Evolutionary conservation across 257 asterid genomes (phyloP).

Genomic region (Scutellaria baicalensis): DNA sequence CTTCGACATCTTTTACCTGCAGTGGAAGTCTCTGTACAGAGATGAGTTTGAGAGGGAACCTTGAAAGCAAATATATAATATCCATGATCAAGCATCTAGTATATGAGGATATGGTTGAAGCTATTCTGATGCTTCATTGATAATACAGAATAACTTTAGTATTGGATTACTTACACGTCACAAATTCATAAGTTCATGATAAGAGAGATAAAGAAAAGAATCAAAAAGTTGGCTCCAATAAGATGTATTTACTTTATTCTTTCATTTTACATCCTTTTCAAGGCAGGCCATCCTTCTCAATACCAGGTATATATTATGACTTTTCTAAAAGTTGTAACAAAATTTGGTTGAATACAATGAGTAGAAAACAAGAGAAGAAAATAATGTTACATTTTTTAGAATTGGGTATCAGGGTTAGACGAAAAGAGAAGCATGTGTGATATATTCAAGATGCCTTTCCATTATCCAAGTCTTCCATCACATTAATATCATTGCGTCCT

Average conservation of each 20-base stretch:
- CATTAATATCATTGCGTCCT: conserved; percentile 58
- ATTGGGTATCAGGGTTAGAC: conserved; percentile 12
- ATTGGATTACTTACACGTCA: conserved; percentile 12
- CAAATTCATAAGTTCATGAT: conserved; percentile 24
- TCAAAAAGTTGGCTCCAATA: conserved; percentile 5
- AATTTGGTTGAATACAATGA: conserved; percentile 10
- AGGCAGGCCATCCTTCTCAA: conserved; percentile 5
- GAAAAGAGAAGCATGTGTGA: not conserved
- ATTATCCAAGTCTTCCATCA: conserved; percentile 87
- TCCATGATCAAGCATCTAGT: not conserved
- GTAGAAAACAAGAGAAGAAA: conserved; percentile 6
- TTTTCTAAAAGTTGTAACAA: not conserved
- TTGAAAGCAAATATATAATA: not conserved
- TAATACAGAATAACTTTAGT: conserved; percentile 34
- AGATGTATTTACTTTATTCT: conserved; percentile 6
- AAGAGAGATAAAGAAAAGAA: conserved; percentile 14
- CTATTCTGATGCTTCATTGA: conserved; percentile 38
- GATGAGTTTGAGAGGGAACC: not conserved
- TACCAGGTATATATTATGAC: not conserved
- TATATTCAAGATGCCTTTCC: conserved; percentile 45
- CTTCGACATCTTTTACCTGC: conserved; percentile 30
- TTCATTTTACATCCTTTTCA: not conserved
- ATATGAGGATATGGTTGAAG: conserved; percentile 6
- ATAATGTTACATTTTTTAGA: not conserved
- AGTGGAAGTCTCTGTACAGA: not conserved